Evolutionary conservation across 345 rosid genomes (phyloP), one percentile per base, ranked within the genome.

Genomic region (Linum tenue): DNA sequence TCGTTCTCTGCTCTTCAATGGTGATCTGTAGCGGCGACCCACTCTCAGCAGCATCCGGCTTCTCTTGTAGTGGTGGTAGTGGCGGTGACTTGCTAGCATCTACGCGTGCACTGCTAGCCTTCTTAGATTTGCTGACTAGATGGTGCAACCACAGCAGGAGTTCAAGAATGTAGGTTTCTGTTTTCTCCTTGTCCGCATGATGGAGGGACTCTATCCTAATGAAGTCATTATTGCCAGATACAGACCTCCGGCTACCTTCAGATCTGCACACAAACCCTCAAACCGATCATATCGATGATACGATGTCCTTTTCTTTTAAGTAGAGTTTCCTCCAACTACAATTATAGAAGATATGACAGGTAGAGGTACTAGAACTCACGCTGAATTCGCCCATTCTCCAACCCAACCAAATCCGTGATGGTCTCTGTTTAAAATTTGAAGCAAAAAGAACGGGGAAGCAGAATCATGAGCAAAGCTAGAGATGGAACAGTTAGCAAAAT

Each of bases 131-230:
- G 53, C 78, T 82, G 55, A 86, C 86, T 69, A 92, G 76, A 72
- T 82, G 86, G 51, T 92, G 92, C 57, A 92, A 89, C 96, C 96
- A 89, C 56, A 86, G 64, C 2, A 92, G 64, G n/a, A 81, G 85
- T 43, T 89, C 95, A 40, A 89, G 91, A 75, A 92, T 86, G 75
- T 81, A 84, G 70, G 83, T 66, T 75, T 92, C 98, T 42, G 92
- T 82, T 76, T 70, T 89, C 63, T 79, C 89, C 80, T 81, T 89
- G 70, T 82, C 82, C 1, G 98, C 98, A 73, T 92, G 96, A 73
- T 92, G 80, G 41, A 92, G 85, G 40, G 98, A 89, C 77, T 92
- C 96, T 5, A 92, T 80, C 12, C 86, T 84, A 63, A 84, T 78
- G 61, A 87, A 73, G 16, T 87, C 92, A 36, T 78, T 73, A 58